A percentile compares a stretch with the other conserved stretches of the same genome.
These are phyloP conservation scores for Rhodotorula diobovata DNA, from an alignment of 768 basidiomycete genomes.

Conservation along the genomic window DNA sequence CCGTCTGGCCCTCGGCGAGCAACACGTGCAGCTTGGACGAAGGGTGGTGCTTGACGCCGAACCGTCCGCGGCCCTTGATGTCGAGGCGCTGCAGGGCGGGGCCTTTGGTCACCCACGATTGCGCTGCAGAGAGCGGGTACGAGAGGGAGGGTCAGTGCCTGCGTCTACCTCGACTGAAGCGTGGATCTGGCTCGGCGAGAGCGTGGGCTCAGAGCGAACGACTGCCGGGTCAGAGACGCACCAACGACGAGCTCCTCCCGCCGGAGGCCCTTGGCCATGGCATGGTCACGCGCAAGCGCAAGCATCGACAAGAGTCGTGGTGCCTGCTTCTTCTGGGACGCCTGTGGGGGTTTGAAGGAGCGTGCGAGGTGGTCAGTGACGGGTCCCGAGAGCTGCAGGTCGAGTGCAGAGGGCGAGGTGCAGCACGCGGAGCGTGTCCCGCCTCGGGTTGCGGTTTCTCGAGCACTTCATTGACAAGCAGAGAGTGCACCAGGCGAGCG, in stretches of 20 bases:
- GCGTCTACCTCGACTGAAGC: no score
- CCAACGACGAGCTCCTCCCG: constrained; percentile 71
- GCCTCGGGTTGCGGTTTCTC: no score
- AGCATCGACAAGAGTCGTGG: constrained; percentile 82
- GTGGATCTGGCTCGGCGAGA: no score
- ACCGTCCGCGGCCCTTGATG: constrained; percentile 74
- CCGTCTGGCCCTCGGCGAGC: constrained; percentile 39
- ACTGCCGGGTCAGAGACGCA: constrained; percentile 54
- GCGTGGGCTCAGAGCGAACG: background rate
- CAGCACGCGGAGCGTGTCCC: no score
- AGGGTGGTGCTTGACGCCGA: constrained; percentile 68
- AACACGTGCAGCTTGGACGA: constrained; percentile 41
- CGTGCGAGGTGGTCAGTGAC: background rate
- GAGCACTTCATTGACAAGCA: background rate
- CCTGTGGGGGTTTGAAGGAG: constrained; percentile 1
- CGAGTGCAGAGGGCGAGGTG: no score
- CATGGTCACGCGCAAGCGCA: constrained; percentile 78
- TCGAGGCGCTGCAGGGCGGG: constrained; percentile 65
- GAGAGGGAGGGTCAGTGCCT: no score
- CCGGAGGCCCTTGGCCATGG: constrained; percentile 70
- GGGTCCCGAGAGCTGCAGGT: background rate
- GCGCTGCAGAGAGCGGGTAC: constrained; percentile 55
- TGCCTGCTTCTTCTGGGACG: constrained; percentile 81
- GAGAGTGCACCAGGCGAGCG: background rate
- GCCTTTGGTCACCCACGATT: constrained; percentile 92